Evolutionary conservation across 2,329 filamentous ascomycete genomes (phyloP), one percentile per base, ranked within the genome.

Genomic region (Fusarium veterinarium): DNA sequence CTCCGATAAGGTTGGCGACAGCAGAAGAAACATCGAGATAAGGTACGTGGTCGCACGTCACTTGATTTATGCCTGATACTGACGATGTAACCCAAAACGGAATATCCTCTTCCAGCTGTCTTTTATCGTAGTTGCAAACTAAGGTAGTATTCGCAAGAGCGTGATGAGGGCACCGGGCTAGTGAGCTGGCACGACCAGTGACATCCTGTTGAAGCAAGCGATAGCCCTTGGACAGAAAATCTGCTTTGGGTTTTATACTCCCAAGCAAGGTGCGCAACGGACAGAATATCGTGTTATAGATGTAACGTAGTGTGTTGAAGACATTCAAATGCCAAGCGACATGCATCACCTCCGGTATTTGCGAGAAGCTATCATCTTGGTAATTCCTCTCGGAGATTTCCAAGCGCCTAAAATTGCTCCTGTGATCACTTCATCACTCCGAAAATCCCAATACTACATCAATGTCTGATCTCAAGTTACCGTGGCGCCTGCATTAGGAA

Each of bases 111-210:
- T 13, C 13, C 13, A 33, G 13, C 31, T n/a, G 23, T 38, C 14
- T 48, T 38, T 35, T 20, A 67, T 19, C n/a, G 31, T 42, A 42
- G 63, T 62, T 67, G 25, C 35, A 42, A 52, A 25, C 20, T 9
- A 55, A 49, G 55, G 64, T 67, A 19, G 64, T 40, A 67, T 67
- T 62, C 40, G 25, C 25, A 45, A 49, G 63, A 30, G 55, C 63
- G 63, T 67, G 63, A 67, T 33, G 20, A 8, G 9, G n/a, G 37
- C 64, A 67, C 64, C 64, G 25, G 64, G 40, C 57, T 40, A 1
- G 6, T 35, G 17, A 44, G 8, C 14, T 44, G 19, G 13, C 35
- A 8, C 8, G 19, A 2, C n/a, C 13, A 44, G n/a, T n/a, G 55
- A 53, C 30, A 23, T 23, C 11, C n/a, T 19, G 5, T 5, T 44